Evolutionary conservation across 306 rosid genomes (phyloP).

Genomic region (Sicyos edulis): DNA sequence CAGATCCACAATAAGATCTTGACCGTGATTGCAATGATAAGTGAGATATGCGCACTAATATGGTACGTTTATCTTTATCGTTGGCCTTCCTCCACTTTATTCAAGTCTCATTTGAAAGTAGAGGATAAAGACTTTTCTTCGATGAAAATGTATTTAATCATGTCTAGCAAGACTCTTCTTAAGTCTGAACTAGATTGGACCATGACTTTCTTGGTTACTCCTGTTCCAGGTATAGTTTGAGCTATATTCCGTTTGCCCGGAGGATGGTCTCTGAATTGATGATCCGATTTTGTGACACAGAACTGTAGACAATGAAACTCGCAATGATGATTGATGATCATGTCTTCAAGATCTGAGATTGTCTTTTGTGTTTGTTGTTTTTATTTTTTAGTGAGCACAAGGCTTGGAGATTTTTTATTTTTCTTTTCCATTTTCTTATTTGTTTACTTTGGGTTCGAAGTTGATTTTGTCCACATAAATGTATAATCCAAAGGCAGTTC

Average conservation of each 20-base stretch:
- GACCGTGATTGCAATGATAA: conserved; percentile 64
- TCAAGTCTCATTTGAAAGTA: conserved; percentile 14
- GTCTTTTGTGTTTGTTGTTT: not conserved
- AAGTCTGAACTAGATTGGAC: not conserved
- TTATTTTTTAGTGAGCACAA: conserved; percentile 16
- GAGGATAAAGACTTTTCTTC: conserved; percentile 18
- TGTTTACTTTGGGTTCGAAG: not conserved
- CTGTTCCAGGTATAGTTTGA: conserved; percentile 79
- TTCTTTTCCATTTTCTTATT: conserved; percentile 15
- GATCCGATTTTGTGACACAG: conserved; percentile 78
- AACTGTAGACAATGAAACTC: conserved; percentile 39
- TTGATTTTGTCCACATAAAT: not conserved
- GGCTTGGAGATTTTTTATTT: not conserved
- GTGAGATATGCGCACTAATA: conserved; percentile 77
- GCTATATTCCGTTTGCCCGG: conserved; percentile 96
- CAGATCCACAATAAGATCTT: conserved; percentile 78
- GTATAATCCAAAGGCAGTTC: conserved; percentile 4
- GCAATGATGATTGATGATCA: conserved; percentile 14
- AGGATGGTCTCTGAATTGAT: conserved; percentile 84
- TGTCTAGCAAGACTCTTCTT: not conserved
- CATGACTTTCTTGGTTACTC: conserved; percentile 18
- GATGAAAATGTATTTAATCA: not conserved
- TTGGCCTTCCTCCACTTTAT: conserved; percentile 9
- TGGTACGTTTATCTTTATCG: conserved; percentile 49
- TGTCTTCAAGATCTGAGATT: conserved; percentile 23